These are phyloP conservation scores for Beauveria caledonica DNA, from an alignment of 2,329 filamentous ascomycete species.

Conservation along the genomic window DNA sequence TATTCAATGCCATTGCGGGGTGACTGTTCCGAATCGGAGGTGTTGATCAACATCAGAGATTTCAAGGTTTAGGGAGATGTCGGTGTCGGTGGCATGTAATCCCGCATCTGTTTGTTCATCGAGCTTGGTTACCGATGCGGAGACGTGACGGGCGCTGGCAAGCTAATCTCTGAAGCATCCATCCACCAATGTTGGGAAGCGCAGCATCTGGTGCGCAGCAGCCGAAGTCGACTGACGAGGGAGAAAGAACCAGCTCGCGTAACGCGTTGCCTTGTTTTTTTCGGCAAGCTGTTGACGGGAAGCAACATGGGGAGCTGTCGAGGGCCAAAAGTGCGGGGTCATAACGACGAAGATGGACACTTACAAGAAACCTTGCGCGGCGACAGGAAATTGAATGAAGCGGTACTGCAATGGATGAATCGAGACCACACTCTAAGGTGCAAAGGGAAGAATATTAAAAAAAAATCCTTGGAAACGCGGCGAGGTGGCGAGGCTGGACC, in stretches of 20 bases:
- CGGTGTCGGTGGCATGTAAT: background rate
- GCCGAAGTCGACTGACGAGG: background rate
- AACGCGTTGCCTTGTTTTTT: background rate
- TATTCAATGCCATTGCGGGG: background rate
- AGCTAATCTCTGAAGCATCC: background rate
- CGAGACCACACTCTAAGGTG: background rate
- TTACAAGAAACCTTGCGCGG: constrained; percentile 6
- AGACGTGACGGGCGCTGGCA: background rate
- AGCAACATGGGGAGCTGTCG: background rate
- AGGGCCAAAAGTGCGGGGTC: constrained; percentile 2
- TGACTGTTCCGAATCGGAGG: background rate
- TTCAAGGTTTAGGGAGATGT: background rate
- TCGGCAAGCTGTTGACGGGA: background rate
- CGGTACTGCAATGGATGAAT: background rate
- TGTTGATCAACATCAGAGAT: background rate
- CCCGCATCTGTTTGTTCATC: background rate
- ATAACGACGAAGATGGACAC: background rate
- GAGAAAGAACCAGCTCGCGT: background rate
- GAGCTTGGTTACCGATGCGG: background rate
- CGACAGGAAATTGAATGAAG: background rate
- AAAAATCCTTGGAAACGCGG: background rate
- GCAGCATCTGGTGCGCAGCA: background rate
- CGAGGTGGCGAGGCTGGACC: background rate
- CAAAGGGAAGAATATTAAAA: background rate
- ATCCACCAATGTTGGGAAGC: background rate